Evolutionary conservation across 306 rosid species (phyloP).

Genomic region (Macrotyloma uniflorum): DNA sequence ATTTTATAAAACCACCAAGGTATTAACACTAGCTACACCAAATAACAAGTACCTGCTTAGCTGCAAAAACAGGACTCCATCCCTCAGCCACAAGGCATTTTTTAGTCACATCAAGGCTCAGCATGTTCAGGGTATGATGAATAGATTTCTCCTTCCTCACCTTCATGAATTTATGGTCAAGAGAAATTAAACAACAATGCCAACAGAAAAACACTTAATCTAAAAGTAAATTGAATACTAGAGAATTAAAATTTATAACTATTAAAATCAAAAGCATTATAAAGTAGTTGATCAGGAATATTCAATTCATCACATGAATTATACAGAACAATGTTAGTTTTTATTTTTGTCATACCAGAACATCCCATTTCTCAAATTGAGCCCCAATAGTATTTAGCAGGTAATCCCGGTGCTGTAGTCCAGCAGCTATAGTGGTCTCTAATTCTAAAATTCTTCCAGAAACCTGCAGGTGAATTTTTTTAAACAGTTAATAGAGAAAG

Average conservation of each 20-base stretch:
- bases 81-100: conserved; percentile 97
- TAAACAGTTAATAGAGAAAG: conserved; percentile 1
- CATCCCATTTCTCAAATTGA: conserved; percentile 81
- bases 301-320: conserved; percentile 17
- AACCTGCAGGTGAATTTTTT: conserved; percentile 57
- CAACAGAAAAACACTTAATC: conserved; percentile 23
- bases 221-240: conserved; percentile 1
- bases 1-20: not conserved
- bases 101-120: conserved; percentile 94
- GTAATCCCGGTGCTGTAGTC: conserved; percentile 66
- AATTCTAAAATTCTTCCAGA: conserved; percentile 78
- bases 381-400: conserved; percentile 74
- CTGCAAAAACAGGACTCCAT: conserved; percentile 91
- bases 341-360: conserved; percentile 59
- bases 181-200: conserved; percentile 37
- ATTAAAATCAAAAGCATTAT: conserved; percentile 6
- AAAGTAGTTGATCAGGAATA: not conserved
- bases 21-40: conserved; percentile 25
- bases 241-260: conserved; percentile 12
- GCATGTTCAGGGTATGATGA: conserved; percentile 91
- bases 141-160: conserved; percentile 93
- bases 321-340: conserved; percentile 4
- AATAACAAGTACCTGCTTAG: conserved; percentile 69
- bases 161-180: conserved; percentile 54
- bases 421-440: conserved; percentile 84